These are phyloP conservation scores for Podaxis sp. DNA, from an alignment of 768 basidiomycete genomes.

Conservation along the genomic window DNA sequence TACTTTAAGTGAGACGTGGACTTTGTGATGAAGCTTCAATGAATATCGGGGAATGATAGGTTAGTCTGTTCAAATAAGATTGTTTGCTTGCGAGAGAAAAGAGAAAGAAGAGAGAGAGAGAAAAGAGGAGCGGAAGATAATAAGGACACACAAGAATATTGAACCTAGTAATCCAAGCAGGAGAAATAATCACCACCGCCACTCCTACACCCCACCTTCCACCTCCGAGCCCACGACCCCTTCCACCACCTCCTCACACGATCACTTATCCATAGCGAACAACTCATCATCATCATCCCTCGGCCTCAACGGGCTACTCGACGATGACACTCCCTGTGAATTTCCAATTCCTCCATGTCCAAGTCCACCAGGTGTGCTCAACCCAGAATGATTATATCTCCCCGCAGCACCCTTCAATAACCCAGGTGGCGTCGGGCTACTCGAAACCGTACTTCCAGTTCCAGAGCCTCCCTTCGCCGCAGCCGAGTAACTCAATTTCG, in stretches of 20 bases:
- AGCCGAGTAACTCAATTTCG: slow-evolving; percentile 55
- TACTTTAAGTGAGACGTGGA: background rate
- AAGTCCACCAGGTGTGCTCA: slow-evolving; percentile 22
- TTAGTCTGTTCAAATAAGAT: slow-evolving; percentile 18
- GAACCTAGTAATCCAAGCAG: slow-evolving; percentile 10
- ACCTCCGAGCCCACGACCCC: background rate
- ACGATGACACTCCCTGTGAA: background rate
- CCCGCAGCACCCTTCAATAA: slow-evolving; percentile 38
- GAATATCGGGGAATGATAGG: background rate
- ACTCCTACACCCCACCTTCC: background rate
- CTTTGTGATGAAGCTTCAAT: background rate
- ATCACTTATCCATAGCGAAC: slow-evolving; percentile 62
- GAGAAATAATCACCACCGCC: slow-evolving; percentile 6
- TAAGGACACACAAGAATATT: background rate
- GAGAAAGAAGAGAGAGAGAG: background rate
- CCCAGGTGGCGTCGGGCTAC: slow-evolving; percentile 33
- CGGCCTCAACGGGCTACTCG: slow-evolving; percentile 49
- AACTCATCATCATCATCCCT: slow-evolving; percentile 64
- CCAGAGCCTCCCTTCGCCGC: slow-evolving; percentile 22
- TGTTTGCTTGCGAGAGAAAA: slow-evolving; percentile 1
- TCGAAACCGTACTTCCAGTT: slow-evolving; percentile 11
- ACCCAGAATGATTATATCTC: slow-evolving; percentile 27
- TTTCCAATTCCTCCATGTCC: slow-evolving; percentile 16
- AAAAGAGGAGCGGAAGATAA: background rate
- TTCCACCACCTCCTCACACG: background rate